Evolutionary conservation across 495 filamentous ascomycete species (phyloP).

Genomic region (Penicillium maclennaniae): DNA sequence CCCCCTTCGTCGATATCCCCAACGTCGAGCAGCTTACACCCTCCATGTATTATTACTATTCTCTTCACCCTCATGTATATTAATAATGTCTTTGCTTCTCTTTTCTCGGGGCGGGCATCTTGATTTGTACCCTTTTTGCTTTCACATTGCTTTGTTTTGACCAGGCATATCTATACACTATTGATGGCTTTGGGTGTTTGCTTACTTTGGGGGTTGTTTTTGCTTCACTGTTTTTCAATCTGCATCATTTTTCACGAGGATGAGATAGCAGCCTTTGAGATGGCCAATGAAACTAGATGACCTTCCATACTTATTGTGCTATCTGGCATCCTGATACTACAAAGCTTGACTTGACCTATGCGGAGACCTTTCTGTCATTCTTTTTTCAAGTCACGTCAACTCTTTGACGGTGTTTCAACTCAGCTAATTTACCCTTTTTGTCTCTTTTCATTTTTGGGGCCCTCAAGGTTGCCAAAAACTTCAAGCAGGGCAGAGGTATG

Average conservation of each 20-base stretch:
- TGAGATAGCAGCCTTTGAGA: neutral
- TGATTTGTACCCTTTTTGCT: neutral
- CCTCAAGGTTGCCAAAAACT: too few species aligned
- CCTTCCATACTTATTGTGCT: neutral
- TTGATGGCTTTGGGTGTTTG: neutral
- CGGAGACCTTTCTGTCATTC: too few species aligned
- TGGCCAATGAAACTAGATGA: neutral
- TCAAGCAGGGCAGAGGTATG: too few species aligned
- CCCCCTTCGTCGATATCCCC: conserved; percentile 7
- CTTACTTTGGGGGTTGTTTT: neutral
- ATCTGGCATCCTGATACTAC: too few species aligned
- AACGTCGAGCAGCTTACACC: conserved; percentile 2
- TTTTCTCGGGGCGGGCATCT: neutral
- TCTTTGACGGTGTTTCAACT: too few species aligned
- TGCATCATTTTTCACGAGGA: neutral
- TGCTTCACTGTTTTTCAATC: neutral
- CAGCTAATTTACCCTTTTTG: too few species aligned
- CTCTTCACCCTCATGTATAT: conserved; percentile 1
- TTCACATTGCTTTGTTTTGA: neutral
- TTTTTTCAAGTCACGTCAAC: too few species aligned
- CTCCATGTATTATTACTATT: conserved; percentile 7
- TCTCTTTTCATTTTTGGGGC: too few species aligned
- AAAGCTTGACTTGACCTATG: too few species aligned
- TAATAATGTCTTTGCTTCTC: neutral
- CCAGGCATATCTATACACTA: neutral